Base-by-base conservation (phyloP, 140 eudicot genomes). In the Stevia rebaudiana region DNA sequence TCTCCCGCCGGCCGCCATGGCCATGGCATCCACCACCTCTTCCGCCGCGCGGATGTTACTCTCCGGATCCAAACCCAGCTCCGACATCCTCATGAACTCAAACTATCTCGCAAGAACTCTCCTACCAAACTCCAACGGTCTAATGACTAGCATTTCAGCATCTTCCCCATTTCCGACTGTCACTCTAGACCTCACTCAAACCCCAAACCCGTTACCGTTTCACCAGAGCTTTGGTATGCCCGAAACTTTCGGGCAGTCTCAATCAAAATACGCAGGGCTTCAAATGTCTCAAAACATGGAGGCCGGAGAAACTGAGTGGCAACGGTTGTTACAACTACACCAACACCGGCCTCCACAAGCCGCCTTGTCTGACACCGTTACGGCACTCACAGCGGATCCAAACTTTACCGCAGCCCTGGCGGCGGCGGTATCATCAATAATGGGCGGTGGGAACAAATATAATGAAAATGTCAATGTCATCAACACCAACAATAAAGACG, bases 41-140 rank as follows among this genome's bases (percentile, higher is more conserved):
- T 80, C 97, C 6, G 97, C 97, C 0, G 95, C 95, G 1, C 68
- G 70, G n/a, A 90, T 90, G 97, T 84, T 90, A 5, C 94, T 88
- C 54, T 82, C 96, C 10, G 96, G 90, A 0, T 78, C 96, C 21
- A 82, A 80, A 84, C 84, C 83, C 4, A 85, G 88, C 39, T 78
- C 90, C 5, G 88, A 88, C 44, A 75, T 82, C 11, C 54, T 84
- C 35, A 67, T 71, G 63, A 84, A 82, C 72, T 76, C 90, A 9
- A 84, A 80, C 17, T 78, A 69, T 61, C 66, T 82, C 8, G 73
- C 84, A 48, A 73, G 81, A 62, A 80, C 83, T 9, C 80, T 78
- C 49, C 80, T 78, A 50, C 86, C 86, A 35, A 78, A 73, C 67
- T 80, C 94, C 43, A 73, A 90, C 5, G 78, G 40, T 85, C 7